Evolutionary conservation across 2,329 filamentous ascomycete species (phyloP), one percentile per base, ranked within the genome.

Genomic region (Gnomoniopsis sp.): DNA sequence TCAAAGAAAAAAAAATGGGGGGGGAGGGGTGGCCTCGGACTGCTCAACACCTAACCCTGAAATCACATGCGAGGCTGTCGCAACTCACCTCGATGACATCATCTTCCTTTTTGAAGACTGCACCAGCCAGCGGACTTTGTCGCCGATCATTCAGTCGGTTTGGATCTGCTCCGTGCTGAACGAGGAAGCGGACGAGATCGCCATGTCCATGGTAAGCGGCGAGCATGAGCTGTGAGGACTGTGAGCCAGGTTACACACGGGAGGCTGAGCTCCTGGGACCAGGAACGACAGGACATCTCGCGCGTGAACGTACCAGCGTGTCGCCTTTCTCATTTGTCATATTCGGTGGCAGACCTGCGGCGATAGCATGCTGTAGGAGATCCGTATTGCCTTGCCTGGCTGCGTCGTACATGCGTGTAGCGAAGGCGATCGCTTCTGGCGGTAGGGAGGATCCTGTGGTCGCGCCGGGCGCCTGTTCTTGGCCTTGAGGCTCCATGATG

Each of bases 311-410:
- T 76, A 85, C 82, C 61, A 91, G 71, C n/a, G 83, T 89, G 69
- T 91, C 88, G 51, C 88, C 88, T 63, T 88, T 87, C 52, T 88
- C 81, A 66, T 91, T 90, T 22, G 87, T 89, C 70, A 91, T 76
- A 66, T 90, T 90, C 1, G 82, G 76, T 0, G 88, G 88, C 26
- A 91, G 74, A 1, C 88, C 88, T 2, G 83, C 84, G 1, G 79
- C 76, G 41, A 91, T 71, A 50, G 88, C 88, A 70, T 87, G 81
- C 46, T 79, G 69, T n/a, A 91, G 82, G 14, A 84, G 71, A 6
- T 79, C 68, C 2, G 81, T 75, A 51, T 87, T 75, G 57, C 88
- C 88, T 22, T 72, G 68, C 34, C 88, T 80, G 1, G 88, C 87
- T 30, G 85, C 80, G 64, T 89, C 81, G 73, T 88, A 91, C 74